phyloP scores from a whole-genome alignment of 2,329 filamentous ascomycete genomes.

The Fusarium ramigenum region DNA sequence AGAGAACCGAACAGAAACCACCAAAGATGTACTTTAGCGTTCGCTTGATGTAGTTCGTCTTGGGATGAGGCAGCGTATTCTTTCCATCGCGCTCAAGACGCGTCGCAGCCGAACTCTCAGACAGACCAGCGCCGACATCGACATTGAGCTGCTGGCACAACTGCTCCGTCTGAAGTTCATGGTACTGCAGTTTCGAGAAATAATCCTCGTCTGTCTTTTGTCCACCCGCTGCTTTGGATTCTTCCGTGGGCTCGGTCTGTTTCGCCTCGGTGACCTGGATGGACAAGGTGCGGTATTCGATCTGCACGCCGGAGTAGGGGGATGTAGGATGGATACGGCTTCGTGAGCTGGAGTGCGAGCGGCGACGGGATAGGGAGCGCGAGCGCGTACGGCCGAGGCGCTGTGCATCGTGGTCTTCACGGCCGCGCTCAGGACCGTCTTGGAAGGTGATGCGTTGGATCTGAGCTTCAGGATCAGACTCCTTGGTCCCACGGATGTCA shows the following conservation, averaged over 20 bases:
- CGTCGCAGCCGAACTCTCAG: slow-evolving; percentile 44
- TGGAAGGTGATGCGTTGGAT: slow-evolving; percentile 35
- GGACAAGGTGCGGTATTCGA: slow-evolving; percentile 54
- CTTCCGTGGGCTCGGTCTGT: slow-evolving; percentile 34
- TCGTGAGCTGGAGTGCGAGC: slow-evolving; percentile 35
- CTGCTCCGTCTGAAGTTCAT: slow-evolving; percentile 48
- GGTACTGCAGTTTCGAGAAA: slow-evolving; percentile 53
- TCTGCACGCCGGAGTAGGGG: slow-evolving; percentile 50
- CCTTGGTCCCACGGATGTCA: slow-evolving; percentile 25
- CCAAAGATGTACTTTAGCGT: slow-evolving; percentile 56
- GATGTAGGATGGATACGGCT: slow-evolving; percentile 44
- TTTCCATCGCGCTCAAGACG: slow-evolving; percentile 53
- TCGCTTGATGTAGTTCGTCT: slow-evolving; percentile 55
- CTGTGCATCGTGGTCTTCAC: slow-evolving; percentile 5
- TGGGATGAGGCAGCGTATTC: slow-evolving; percentile 53
- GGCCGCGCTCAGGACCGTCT: slow-evolving; percentile 6
- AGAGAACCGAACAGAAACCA: slow-evolving; percentile 58
- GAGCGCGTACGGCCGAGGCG: slow-evolving; percentile 21
- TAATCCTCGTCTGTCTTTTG: slow-evolving; percentile 54
- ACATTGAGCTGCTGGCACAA: slow-evolving; percentile 54
- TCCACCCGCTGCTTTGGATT: slow-evolving; percentile 35
- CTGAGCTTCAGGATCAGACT: slow-evolving; percentile 29
- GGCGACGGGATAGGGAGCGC: slow-evolving; percentile 27
- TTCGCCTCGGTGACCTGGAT: slow-evolving; percentile 53
- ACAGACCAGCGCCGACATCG: slow-evolving; percentile 47